Conservation (phyloP, 2,329 filamentous ascomycete species). For the Paecilomyces sp. region DNA sequence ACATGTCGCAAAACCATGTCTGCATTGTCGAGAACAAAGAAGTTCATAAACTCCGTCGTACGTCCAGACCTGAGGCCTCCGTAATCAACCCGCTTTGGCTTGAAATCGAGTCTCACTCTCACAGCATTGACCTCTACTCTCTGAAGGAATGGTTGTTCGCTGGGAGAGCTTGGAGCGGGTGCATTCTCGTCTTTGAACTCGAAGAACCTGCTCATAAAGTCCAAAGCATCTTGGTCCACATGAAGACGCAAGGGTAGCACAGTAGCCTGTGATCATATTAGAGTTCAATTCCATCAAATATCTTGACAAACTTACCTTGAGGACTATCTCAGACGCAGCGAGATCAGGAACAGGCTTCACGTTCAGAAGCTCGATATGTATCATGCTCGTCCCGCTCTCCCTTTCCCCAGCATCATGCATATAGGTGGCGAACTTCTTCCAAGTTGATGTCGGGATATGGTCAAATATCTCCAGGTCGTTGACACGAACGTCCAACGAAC, state of each 20-base stretch:
- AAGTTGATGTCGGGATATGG: slow-evolving; percentile 88
- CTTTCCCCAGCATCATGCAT: slow-evolving; percentile 80
- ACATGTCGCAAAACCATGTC: slow-evolving; percentile 79
- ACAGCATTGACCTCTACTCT: slow-evolving; percentile 80
- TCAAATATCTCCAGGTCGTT: slow-evolving; percentile 85
- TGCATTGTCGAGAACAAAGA: slow-evolving; percentile 82
- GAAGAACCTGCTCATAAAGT: slow-evolving; percentile 96
- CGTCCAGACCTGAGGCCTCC: slow-evolving; percentile 84
- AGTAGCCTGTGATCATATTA: slow-evolving; percentile 43
- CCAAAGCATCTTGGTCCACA: slow-evolving; percentile 93
- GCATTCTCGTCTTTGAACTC: slow-evolving; percentile 80
- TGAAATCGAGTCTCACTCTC: slow-evolving; percentile 85
- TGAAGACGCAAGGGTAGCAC: slow-evolving; percentile 82
- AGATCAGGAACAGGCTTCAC: slow-evolving; percentile 79
- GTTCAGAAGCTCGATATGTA: slow-evolving; percentile 79
- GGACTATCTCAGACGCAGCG: slow-evolving; percentile 80
- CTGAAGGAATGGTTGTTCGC: slow-evolving; percentile 80
- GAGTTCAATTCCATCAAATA: not conserved
- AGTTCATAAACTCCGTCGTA: slow-evolving; percentile 98
- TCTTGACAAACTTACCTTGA: slow-evolving; percentile 49
- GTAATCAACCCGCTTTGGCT: slow-evolving; percentile 97
- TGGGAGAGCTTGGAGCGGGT: slow-evolving; percentile 48
- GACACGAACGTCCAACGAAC: slow-evolving; percentile 76
- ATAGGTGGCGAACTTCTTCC: slow-evolving; percentile 97
- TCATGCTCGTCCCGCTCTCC: slow-evolving; percentile 81